Percentiles rank a stretch among this genome's conserved stretches.
Conservation (phyloP, 495 filamentous ascomycete species). For the Annulohypoxylon nitens region DNA sequence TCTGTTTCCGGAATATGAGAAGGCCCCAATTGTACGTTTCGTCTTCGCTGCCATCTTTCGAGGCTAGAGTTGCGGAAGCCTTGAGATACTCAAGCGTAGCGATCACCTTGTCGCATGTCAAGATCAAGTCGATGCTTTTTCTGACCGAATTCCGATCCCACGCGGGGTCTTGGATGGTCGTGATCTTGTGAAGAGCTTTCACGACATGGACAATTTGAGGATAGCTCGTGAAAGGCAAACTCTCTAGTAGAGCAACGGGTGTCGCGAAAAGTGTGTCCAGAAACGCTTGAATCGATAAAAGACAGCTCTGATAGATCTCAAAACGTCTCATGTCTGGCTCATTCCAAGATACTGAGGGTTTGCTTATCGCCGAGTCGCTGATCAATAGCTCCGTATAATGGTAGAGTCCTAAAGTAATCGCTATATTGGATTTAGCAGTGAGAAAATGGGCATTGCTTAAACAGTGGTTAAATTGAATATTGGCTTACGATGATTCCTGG, state of each 20-base stretch:
- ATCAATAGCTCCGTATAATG: conserved; percentile 60
- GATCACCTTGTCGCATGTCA: conserved; percentile 48
- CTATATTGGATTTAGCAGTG: conserved; percentile 37
- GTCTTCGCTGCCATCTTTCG: conserved; percentile 30
- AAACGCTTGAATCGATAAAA: conserved; percentile 40
- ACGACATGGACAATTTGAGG: conserved; percentile 51
- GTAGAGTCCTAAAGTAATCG: conserved; percentile 54
- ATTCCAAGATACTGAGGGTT: conserved; percentile 14
- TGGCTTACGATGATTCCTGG: conserved; percentile 58
- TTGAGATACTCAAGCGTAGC: conserved; percentile 35
- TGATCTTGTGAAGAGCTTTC: conserved; percentile 48
- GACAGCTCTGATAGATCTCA: conserved; percentile 49
- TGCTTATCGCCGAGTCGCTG: conserved; percentile 57
- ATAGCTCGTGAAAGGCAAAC: conserved; percentile 51
- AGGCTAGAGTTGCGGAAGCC: conserved; percentile 15
- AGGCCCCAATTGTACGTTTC: conserved; percentile 29
- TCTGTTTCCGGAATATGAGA: conserved; percentile 29
- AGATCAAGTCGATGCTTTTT: conserved; percentile 50
- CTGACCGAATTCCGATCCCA: conserved; percentile 53
- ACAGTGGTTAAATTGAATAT: too few species aligned
- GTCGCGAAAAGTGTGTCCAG: conserved; percentile 50
- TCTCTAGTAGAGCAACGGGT: conserved; percentile 43
- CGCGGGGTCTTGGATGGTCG: conserved; percentile 51
- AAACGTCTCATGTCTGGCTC: conserved; percentile 49
- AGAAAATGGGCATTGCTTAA: background rate